Conservation (phyloP, 495 filamentous ascomycete species). For the Hypoxylon fragiforme region DNA sequence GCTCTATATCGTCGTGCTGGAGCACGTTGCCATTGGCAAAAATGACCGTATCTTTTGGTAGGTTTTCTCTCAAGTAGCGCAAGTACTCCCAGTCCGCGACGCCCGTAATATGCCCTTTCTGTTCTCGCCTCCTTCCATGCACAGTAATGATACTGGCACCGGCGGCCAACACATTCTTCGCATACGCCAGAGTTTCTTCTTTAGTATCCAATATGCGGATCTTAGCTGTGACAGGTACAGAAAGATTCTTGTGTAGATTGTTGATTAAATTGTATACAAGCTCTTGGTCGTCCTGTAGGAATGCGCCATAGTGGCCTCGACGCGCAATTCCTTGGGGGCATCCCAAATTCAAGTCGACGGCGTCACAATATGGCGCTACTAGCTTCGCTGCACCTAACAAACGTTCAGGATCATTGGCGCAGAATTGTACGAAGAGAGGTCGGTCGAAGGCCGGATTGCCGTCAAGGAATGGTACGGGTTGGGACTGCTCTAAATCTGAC, state of each 20-base stretch:
- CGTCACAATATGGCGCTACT: slow-evolving; percentile 85
- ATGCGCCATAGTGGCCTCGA: slow-evolving; percentile 89
- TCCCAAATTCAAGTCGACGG: slow-evolving; percentile 95
- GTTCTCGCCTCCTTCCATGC: slow-evolving; percentile 84
- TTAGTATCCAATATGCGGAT: slow-evolving; percentile 87
- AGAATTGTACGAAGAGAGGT: slow-evolving; percentile 95
- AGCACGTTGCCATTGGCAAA: slow-evolving; percentile 97
- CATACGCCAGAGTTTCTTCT: slow-evolving; percentile 87
- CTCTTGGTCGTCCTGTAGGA: slow-evolving; percentile 89
- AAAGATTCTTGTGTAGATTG: slow-evolving; percentile 69
- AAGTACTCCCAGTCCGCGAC: slow-evolving; percentile 89
- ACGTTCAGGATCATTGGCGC: slow-evolving; percentile 81
- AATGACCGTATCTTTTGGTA: slow-evolving; percentile 86
- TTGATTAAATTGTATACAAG: slow-evolving; percentile 79
- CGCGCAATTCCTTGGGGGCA: slow-evolving; percentile 95
- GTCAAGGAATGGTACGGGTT: slow-evolving; percentile 64
- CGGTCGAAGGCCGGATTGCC: slow-evolving; percentile 82
- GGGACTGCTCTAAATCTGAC: slow-evolving; percentile 9
- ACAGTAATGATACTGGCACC: slow-evolving; percentile 92
- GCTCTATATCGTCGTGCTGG: slow-evolving; percentile 75
- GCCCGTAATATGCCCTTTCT: slow-evolving; percentile 95
- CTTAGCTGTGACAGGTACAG: slow-evolving; percentile 90
- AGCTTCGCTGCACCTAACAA: slow-evolving; percentile 75
- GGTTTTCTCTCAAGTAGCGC: slow-evolving; percentile 76
- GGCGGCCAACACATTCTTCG: slow-evolving; percentile 81